These are phyloP conservation scores for Flaveria robusta DNA, from an alignment of 129 eudicot genomes.

Conservation along the genomic window DNA sequence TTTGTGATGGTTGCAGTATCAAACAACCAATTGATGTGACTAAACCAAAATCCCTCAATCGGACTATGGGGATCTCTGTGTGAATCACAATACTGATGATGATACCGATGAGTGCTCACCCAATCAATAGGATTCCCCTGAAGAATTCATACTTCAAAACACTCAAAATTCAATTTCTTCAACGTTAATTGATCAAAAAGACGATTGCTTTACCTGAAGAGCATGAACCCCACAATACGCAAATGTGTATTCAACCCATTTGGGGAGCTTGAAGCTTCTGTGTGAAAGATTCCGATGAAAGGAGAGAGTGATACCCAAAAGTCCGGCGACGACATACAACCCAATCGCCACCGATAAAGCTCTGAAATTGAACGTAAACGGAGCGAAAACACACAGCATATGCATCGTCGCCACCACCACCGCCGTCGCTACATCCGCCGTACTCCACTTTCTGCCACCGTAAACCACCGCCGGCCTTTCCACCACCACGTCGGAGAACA, in stretches of 20 bases:
- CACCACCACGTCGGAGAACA: conserved; percentile 58
- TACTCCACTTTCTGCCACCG: conserved; percentile 56
- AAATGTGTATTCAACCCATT: conserved; percentile 78
- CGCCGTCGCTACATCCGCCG: conserved; percentile 37
- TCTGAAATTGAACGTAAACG: conserved; percentile 65
- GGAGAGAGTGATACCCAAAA: conserved; percentile 70
- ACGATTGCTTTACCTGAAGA: conserved; percentile 55
- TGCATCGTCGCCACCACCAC: conserved; percentile 55
- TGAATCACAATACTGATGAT: conserved; percentile 42
- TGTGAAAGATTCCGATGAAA: conserved; percentile 73
- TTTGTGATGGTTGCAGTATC: conserved; percentile 14
- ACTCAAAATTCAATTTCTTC: not conserved
- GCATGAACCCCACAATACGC: conserved; percentile 85
- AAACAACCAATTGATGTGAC: conserved; percentile 47
- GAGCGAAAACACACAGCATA: conserved; percentile 57
- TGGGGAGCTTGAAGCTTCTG: conserved; percentile 71
- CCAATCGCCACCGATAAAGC: conserved; percentile 65
- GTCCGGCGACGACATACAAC: conserved; percentile 56
- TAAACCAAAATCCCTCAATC: conserved; percentile 41
- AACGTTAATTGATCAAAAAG: too few relatives aligned
- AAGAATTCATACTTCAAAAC: not conserved
- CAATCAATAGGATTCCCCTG: conserved; percentile 50
- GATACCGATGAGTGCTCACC: conserved; percentile 55
- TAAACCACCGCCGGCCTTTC: conserved; percentile 45
- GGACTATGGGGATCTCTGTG: conserved; percentile 41